Percentiles rank a stretch among this genome's conserved stretches.
These are phyloP conservation scores for Penicillium sp. DNA, from an alignment of 2,329 filamentous ascomycete species.

Conservation along the genomic window DNA sequence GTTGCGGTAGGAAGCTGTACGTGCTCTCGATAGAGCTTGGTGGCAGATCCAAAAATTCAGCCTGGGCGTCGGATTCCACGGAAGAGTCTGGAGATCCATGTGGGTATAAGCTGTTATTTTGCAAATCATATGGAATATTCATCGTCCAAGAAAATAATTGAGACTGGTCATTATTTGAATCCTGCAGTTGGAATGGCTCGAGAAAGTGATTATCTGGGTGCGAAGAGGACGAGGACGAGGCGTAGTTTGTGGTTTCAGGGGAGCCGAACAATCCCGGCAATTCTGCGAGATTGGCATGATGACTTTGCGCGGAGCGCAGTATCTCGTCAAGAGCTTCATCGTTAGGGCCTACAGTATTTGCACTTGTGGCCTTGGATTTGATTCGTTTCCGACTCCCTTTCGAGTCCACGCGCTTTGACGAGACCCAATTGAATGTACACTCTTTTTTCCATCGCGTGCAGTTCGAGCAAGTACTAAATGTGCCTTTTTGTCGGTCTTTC, in stretches of 20 bases:
- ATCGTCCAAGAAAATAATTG: not conserved
- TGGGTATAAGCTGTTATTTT: not conserved
- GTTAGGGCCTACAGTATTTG: not conserved
- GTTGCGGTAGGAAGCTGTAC: not conserved
- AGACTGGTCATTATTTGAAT: not conserved
- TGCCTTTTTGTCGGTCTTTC: slow-evolving; percentile 13
- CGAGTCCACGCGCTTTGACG: slow-evolving; percentile 23
- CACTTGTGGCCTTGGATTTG: not conserved
- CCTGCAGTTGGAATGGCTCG: not conserved
- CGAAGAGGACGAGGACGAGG: not conserved
- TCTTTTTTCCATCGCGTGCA: slow-evolving; percentile 46
- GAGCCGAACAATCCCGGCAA: not conserved
- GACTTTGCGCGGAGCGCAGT: slow-evolving; percentile 5
- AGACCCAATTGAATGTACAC: slow-evolving; percentile 47
- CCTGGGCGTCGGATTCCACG: not conserved
- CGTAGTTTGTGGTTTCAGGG: not conserved
- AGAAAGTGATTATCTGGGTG: not conserved
- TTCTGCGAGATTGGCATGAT: not conserved
- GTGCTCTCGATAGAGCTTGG: not conserved
- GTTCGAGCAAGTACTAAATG: slow-evolving; percentile 37
- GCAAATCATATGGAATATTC: not conserved
- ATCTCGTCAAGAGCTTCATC: not conserved
- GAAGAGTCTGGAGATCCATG: not conserved
- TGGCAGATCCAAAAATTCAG: not conserved
- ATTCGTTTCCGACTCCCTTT: slow-evolving; percentile 2